Percentiles rank a stretch among this genome's conserved stretches.
Conservation (phyloP, 73 alveolate species). For the Paramecium sonneborni region DNA sequence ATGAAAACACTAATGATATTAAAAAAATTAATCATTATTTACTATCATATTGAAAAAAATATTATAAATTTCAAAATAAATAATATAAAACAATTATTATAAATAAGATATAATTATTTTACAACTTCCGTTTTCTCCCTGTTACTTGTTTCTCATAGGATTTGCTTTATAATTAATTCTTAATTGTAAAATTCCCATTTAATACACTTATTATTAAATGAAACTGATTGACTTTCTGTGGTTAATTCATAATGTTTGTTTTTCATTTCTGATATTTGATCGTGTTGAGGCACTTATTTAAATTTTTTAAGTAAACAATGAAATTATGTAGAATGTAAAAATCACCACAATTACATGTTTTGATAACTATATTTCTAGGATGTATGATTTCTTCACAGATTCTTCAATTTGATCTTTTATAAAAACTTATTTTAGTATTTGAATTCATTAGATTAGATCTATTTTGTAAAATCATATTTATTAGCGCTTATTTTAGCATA, state of each 20-base stretch:
- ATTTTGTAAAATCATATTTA: neutral
- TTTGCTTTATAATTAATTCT: neutral
- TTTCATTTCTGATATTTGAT: too few species aligned
- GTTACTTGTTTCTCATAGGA: neutral
- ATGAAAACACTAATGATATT: neutral
- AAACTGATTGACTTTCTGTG: neutral
- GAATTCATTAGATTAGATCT: neutral
- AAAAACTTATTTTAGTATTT: neutral
- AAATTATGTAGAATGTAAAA: neutral
- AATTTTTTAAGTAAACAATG: neutral
- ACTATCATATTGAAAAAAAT: too few species aligned
- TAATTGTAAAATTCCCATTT: neutral
- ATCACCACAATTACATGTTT: neutral
- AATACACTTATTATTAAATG: neutral
- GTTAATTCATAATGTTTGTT: neutral
- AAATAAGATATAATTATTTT: too few species aligned
- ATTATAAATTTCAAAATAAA: too few species aligned
- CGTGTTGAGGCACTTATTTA: neutral
- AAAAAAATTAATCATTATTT: too few species aligned
- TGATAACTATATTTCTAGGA: neutral
- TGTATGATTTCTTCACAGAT: neutral
- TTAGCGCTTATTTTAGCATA: neutral
- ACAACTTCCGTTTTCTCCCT: neutral
- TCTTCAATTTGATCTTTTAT: neutral
- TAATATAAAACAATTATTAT: too few species aligned